These are phyloP conservation scores for Candida awuae DNA, from an alignment of 805 yeast species.

Conservation along the genomic window DNA sequence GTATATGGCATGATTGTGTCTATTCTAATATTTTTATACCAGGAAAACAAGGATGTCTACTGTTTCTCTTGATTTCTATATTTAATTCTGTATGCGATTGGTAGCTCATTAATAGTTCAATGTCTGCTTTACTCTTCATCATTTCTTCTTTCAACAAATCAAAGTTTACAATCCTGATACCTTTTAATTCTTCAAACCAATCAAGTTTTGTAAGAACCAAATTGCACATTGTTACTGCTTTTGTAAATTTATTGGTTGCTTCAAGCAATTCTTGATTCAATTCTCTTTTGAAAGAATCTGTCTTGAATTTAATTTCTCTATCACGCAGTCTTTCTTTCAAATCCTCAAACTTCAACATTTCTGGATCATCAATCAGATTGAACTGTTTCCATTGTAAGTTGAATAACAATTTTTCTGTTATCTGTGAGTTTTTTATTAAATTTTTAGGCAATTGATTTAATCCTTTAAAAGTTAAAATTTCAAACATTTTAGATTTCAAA, in stretches of 20 bases:
- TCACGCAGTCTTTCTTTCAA: conserved; percentile 19
- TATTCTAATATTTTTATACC: conserved; percentile 18
- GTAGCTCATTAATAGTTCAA: not conserved
- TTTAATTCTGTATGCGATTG: not conserved
- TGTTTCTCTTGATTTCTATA: not conserved
- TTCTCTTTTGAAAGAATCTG: not conserved
- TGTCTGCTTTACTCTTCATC: conserved; percentile 4
- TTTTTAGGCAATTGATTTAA: conserved; percentile 23
- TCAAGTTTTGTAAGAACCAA: conserved; percentile 2
- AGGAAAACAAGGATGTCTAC: conserved; percentile 44
- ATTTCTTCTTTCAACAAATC: conserved; percentile 8
- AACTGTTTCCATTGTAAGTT: conserved; percentile 70
- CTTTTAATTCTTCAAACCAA: conserved; percentile 7
- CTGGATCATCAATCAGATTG: conserved; percentile 73
- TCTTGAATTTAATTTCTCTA: conserved; percentile 12
- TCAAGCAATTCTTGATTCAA: conserved; percentile 13
- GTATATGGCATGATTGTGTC: not conserved
- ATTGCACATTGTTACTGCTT: conserved; percentile 3
- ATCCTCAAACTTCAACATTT: conserved; percentile 43
- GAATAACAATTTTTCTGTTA: conserved; percentile 33
- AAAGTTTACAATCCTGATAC: not conserved
- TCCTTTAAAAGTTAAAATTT: conserved; percentile 20
- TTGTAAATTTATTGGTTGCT: conserved; percentile 1
- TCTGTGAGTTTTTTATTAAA: conserved; percentile 15
- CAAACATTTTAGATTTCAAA: conserved; percentile 19